phyloP scores from a whole-genome alignment of 805 yeast genomes.

The Metschnikowia dekortorum region DNA sequence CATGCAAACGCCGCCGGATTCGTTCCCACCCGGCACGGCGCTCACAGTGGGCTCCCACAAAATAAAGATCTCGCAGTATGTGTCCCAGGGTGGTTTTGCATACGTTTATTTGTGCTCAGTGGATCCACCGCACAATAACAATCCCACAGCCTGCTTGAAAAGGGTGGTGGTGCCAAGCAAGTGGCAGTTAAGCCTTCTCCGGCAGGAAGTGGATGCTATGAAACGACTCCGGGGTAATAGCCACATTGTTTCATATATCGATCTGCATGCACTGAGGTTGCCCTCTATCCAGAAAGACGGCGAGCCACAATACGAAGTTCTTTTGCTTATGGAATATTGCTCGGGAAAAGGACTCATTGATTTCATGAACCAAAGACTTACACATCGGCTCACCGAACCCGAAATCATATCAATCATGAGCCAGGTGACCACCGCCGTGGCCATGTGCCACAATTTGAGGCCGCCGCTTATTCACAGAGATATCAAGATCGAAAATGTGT shows the following conservation, averaged over 20 bases:
- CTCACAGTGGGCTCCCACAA: constrained; percentile 82
- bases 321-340: constrained; percentile 77
- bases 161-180: constrained; percentile 95
- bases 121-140: constrained; percentile 53
- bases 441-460: constrained; percentile 66
- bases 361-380: constrained; percentile 70
- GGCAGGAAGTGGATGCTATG: constrained; percentile 98
- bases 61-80: constrained; percentile 62
- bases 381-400: constrained; percentile 59
- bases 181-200: constrained; percentile 67
- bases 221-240: constrained; percentile 74
- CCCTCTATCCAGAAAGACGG: constrained; percentile 9
- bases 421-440: constrained; percentile 68
- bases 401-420: constrained; percentile 67
- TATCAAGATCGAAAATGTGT: constrained; percentile 77
- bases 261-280: constrained; percentile 87
- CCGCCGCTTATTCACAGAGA: constrained; percentile 78
- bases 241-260: constrained; percentile 85
- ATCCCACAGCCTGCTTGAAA: constrained; percentile 72
- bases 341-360: constrained; percentile 71
- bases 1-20: constrained; percentile 50
- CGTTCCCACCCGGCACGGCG: constrained; percentile 71
- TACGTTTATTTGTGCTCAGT: constrained; percentile 82
- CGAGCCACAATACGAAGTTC: constrained; percentile 65
- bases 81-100: constrained; percentile 93